Base-by-base conservation (phyloP, 305 asterid species). In the Coffea humblotiana region DNA sequence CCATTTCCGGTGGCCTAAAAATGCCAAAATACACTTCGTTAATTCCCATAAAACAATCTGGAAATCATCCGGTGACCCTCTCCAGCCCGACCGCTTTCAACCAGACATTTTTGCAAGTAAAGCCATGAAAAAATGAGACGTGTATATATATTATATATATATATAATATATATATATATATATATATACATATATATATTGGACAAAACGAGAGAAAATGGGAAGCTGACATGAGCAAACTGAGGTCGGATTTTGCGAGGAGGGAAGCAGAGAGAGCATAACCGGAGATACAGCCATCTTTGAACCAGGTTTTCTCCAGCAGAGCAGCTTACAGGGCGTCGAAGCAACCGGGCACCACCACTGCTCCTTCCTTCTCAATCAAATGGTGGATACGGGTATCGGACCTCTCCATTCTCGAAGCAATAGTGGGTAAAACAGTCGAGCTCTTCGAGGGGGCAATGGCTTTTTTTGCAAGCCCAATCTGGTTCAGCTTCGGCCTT, bases 291-390 rank as follows among this genome's bases (percentile, higher is more conserved):
- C 74, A 74, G 32, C 83, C 83, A 47, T 70, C 83, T 11, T 49
- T 35, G 69, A 80, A 80, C 54, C 79, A 75, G 73, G 79, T 51
- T 80, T 74, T 74, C 78, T 80, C 67, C 6, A 80, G 58, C 48
- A 80, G 74, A 58, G 83, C 45, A 65, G 83, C 83, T 18, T 69
- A 80, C 18, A 80, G 79, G 23, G 78, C 73, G 35, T 80, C 83
- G 45, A 27, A 80, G 75, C 83, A 80, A 43, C 83, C 79, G n/a
- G 82, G 83, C 78, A 74, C 51, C 14, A 80, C 65, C 63, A 80
- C 79, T 16, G 74, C 15, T 14, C 79, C 71, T 37, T 80, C 61
- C 45, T 74, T 70, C 8, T 65, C 83, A 60, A 80, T 75, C 79
- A 80, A 40, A 52, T 75, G 83, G 79, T 80, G 83, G 45, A 80